These are phyloP conservation scores for Taphrina deformans DNA, from an alignment of 1,139 yeast genomes.

Conservation along the genomic window DNA sequence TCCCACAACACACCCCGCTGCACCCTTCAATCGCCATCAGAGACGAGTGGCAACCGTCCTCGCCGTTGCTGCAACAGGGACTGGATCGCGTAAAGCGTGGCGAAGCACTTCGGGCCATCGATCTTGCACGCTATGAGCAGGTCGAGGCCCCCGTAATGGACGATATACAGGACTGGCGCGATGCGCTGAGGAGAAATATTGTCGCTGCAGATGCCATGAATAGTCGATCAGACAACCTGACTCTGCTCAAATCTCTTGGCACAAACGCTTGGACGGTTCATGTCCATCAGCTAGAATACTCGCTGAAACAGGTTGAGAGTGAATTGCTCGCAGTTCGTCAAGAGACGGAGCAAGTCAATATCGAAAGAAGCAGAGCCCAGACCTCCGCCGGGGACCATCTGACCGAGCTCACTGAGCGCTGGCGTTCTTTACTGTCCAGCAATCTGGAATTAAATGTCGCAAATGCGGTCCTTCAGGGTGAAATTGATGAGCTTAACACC, in stretches of 20 bases:
- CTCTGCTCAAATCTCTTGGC: slow-evolving; percentile 17
- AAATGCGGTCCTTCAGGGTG: slow-evolving; percentile 15
- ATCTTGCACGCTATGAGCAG: slow-evolving; percentile 21
- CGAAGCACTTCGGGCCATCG: slow-evolving; percentile 16
- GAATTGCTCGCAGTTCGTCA: slow-evolving; percentile 8
- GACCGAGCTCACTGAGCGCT: slow-evolving; percentile 1
- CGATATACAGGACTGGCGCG: not conserved
- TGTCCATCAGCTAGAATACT: slow-evolving; percentile 10
- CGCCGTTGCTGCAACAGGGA: slow-evolving; percentile 14
- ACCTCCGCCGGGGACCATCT: slow-evolving; percentile 6
- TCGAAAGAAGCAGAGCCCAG: slow-evolving; percentile 21
- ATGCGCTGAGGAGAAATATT: slow-evolving; percentile 6
- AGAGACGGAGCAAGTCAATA: slow-evolving; percentile 20
- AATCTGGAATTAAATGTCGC: slow-evolving; percentile 29
- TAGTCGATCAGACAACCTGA: slow-evolving; percentile 13
- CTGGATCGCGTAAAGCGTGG: slow-evolving; percentile 12
- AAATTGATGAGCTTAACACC: slow-evolving; percentile 1
- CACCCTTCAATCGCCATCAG: slow-evolving; percentile 19
- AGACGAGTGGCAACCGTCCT: slow-evolving; percentile 14
- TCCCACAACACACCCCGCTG: slow-evolving; percentile 15
- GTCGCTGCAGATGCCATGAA: slow-evolving; percentile 23
- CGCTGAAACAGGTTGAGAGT: slow-evolving; percentile 14
- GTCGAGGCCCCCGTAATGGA: slow-evolving; percentile 2
- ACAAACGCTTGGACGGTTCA: slow-evolving; percentile 29
- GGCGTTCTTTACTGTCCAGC: slow-evolving; percentile 22